These are phyloP conservation scores for Tephrocybe sp. DNA, from an alignment of 768 basidiomycete genomes.

Conservation along the genomic window DNA sequence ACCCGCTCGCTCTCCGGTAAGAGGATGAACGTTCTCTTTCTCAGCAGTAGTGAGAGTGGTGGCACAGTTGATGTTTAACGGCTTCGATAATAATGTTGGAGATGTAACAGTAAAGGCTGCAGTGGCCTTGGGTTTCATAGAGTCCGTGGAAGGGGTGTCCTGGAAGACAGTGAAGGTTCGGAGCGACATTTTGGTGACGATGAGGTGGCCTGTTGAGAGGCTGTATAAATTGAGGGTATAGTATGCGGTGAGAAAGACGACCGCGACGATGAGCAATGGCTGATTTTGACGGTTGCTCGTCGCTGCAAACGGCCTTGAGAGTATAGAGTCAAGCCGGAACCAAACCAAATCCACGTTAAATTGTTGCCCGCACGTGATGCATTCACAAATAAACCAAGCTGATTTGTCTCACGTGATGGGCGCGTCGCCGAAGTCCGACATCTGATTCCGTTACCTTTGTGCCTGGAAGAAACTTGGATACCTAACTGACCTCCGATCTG, in stretches of 20 bases:
- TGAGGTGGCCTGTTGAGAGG: conserved; percentile 2
- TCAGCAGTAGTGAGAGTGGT: conserved; percentile 44
- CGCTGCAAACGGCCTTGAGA: conserved; percentile 17
- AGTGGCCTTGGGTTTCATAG: conserved; percentile 26
- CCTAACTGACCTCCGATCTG: too few relatives aligned
- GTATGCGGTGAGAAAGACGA: not conserved
- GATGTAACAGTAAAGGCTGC: conserved; percentile 29
- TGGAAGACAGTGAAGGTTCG: conserved; percentile 67
- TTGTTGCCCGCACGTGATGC: conserved; percentile 13
- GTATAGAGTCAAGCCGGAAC: conserved; percentile 15
- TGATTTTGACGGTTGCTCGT: conserved; percentile 2
- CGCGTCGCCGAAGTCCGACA: conserved; percentile 4
- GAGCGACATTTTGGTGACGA: conserved; percentile 43
- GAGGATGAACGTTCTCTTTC: conserved; percentile 80
- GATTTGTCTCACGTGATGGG: conserved; percentile 3
- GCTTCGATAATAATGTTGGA: conserved; percentile 22
- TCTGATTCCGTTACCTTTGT: not conserved
- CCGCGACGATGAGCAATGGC: conserved; percentile 6
- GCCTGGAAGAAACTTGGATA: not conserved
- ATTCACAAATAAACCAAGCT: conserved; percentile 12
- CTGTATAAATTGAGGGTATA: conserved; percentile 1
- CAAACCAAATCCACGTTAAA: conserved; percentile 21
- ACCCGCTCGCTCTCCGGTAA: conserved; percentile 65
- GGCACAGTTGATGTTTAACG: conserved; percentile 19
- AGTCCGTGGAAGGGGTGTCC: conserved; percentile 45